Evolutionary conservation across 768 basidiomycete species (phyloP).

Genomic region (Boletus bicolor): DNA sequence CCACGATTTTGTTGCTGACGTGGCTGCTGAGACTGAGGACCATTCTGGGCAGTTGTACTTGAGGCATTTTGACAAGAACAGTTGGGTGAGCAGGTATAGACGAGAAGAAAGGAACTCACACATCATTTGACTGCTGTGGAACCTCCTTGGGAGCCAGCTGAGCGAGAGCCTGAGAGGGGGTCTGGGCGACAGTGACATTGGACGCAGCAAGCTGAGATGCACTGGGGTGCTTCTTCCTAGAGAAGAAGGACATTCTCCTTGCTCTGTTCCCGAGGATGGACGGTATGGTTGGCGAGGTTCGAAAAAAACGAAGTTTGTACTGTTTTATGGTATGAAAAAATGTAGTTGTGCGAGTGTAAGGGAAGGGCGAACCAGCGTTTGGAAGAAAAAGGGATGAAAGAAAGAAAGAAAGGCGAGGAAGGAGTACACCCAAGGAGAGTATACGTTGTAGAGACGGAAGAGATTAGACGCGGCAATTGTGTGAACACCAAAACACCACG

Average conservation of each 20-base stretch:
- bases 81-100: slow-evolving; percentile 1
- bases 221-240: slow-evolving; percentile 74
- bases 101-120: slow-evolving; percentile 31
- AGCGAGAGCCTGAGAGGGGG: slow-evolving; percentile 65
- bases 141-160: slow-evolving; percentile 43
- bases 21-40: slow-evolving; percentile 33
- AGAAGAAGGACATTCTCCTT: slow-evolving; percentile 92
- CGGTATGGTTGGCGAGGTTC: slow-evolving; percentile 55
- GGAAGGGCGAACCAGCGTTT: slow-evolving; percentile 26
- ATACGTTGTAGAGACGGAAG: slow-evolving; percentile 15
- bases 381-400: slow-evolving; percentile 8
- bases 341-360: not conserved
- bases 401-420: slow-evolving; percentile 4
- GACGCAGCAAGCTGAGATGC: slow-evolving; percentile 41
- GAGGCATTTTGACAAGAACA: not conserved
- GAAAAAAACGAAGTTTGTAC: slow-evolving; percentile 15
- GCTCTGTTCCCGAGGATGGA: slow-evolving; percentile 57
- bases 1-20: slow-evolving; percentile 37
- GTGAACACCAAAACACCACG: slow-evolving; percentile 2
- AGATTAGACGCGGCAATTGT: slow-evolving; percentile 15
- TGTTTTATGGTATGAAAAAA: slow-evolving; percentile 13
- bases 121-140: slow-evolving; percentile 31
- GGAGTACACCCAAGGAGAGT: slow-evolving; percentile 8
- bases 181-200: slow-evolving; percentile 56
- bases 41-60: slow-evolving; percentile 22